phyloP scores from a whole-genome alignment of 2,329 filamentous ascomycete species.

The Penicillium sp. region DNA sequence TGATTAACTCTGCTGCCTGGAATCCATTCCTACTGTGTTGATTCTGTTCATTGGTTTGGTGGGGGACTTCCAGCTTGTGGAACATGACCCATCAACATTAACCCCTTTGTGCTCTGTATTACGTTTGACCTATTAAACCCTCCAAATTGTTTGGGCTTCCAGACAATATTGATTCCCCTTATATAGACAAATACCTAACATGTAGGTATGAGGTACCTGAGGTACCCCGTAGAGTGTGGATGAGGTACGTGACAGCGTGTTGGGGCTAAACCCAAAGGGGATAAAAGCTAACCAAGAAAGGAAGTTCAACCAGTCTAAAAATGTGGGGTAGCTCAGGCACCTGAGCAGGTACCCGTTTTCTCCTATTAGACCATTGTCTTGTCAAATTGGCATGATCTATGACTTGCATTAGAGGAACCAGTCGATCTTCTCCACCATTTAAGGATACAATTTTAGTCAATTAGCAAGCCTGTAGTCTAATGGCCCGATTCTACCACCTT shows the following conservation, averaged over 20 bases:
- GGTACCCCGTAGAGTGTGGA: background rate
- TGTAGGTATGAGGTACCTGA: background rate
- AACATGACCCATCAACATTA: background rate
- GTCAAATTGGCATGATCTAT: background rate
- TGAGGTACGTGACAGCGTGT: too few relatives aligned
- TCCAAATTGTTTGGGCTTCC: background rate
- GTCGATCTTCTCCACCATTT: background rate
- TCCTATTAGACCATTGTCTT: background rate
- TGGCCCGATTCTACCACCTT: background rate
- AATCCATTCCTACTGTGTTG: background rate
- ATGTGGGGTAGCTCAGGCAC: too few relatives aligned
- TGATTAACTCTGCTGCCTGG: constrained; percentile 2
- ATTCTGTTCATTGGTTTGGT: background rate
- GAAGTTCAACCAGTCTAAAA: too few relatives aligned
- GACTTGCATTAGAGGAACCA: background rate
- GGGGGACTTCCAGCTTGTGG: background rate
- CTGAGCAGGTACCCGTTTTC: too few relatives aligned
- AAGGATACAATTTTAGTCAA: background rate
- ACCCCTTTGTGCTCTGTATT: background rate
- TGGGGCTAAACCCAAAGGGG: too few relatives aligned
- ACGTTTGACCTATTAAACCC: background rate
- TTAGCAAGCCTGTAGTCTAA: background rate
- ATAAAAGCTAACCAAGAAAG: too few relatives aligned
- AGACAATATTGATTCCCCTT: background rate
- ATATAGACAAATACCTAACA: background rate